Conservation (phyloP, 192 early-diverging fungal species). For the Coemansia umbellata region DNA sequence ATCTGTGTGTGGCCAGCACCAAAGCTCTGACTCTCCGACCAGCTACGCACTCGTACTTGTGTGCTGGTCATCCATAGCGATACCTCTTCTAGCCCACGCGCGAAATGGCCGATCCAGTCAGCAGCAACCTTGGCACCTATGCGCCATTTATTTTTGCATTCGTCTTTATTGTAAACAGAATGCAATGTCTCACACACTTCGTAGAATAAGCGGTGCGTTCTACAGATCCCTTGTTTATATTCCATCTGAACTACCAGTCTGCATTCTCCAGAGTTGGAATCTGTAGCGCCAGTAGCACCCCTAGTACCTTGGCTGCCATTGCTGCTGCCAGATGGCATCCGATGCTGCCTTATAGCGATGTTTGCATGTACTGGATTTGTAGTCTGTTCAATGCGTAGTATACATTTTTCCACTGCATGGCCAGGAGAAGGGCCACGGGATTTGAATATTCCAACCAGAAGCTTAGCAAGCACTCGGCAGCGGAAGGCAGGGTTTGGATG, state of each 20-base stretch:
- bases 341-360: not conserved
- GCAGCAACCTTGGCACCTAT: conserved; percentile 38
- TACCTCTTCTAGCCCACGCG: conserved; percentile 43
- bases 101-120: conserved; percentile 49
- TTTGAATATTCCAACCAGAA: conserved; percentile 43
- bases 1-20: conserved; percentile 12
- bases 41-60: conserved; percentile 34
- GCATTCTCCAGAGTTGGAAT: conserved; percentile 14
- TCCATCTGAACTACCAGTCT: conserved; percentile 40
- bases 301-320: not conserved
- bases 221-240: conserved; percentile 45
- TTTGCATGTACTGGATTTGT: conserved; percentile 5
- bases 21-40: conserved; percentile 29
- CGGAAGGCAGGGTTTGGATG: conserved; percentile 17
- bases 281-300: not conserved
- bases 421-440: conserved; percentile 14
- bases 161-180: conserved; percentile 30
- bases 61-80: conserved; percentile 34
- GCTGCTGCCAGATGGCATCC: not conserved
- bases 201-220: conserved; percentile 50
- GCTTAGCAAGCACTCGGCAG: conserved; percentile 40
- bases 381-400: conserved; percentile 39
- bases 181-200: conserved; percentile 44
- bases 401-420: conserved; percentile 28
- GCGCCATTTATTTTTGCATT: conserved; percentile 42